Base-by-base conservation (phyloP, 495 filamentous ascomycete genomes). In the Podospora conica region DNA sequence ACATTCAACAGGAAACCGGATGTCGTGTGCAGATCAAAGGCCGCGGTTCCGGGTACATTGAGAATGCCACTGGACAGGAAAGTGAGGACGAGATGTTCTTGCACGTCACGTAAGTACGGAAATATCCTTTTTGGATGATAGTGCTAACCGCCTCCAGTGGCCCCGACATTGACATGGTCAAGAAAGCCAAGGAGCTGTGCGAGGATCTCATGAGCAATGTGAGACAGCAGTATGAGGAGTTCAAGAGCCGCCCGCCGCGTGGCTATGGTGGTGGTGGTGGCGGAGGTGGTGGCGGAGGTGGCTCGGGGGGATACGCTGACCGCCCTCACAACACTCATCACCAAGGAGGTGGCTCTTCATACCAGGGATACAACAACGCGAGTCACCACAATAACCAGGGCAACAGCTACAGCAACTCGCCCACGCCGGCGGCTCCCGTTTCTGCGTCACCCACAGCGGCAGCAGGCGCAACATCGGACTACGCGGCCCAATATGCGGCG, bases 21-120 rank as follows among this genome's bases (percentile, higher is more conserved):
- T 97, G 95, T 75, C 90, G 92, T 70, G 95, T 98, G 18, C 95
- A 98, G 74, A 97, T 98, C 78, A 98, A 98, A 71, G 95, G 95
- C 40, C 91, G 91, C 63, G 92, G 92, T n/a, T 98, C 95, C 48
- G 94, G 93, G 18, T 98, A 96, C 73, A 87, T 93, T 71, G 95
- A 98, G 73, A 86, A 86, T 18, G 87, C 86, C 28, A 93, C 93
- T 22, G 87, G 87, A 59, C 84, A 81, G 20, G 95, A 98, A 78
- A 96, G 92, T 67, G 94, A 98, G 56, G 95, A 98, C 70, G 83
- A 90, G 1, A 97, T 98, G 90, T 98, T 90, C 73, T 81, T 98
- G 54, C 93, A 98, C 74, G 92, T 98, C 60, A 90, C 94, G 93
- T 96, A 82, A 76, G 88, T 83, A 5, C 20, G n/a, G 27, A 48